Evolutionary conservation across 2,329 filamentous ascomycete species (phyloP).

Genomic region (Sclerotinia borealis): DNA sequence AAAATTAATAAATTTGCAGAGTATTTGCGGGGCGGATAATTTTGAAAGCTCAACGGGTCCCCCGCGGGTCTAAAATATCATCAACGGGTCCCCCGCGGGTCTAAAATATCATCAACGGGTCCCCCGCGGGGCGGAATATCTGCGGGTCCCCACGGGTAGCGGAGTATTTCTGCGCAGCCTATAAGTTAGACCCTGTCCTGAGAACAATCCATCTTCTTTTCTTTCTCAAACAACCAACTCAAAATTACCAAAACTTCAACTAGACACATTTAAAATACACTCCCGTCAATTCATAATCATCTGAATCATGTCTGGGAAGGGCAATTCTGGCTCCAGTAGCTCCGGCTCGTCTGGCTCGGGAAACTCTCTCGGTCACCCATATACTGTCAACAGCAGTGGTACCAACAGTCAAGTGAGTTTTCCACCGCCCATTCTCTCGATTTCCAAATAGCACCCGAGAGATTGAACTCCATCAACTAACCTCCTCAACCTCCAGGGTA

Average conservation of each 20-base stretch:
- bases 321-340: background rate
- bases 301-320: background rate
- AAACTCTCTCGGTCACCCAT: conserved; percentile 24
- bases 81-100: too few relatives aligned
- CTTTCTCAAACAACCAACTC: background rate
- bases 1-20: too few relatives aligned
- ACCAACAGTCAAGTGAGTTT: conserved; percentile 54
- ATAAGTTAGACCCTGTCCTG: background rate
- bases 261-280: too few relatives aligned
- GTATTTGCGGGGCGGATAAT: too few relatives aligned
- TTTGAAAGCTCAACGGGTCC: too few relatives aligned
- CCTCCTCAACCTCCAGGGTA: conserved; percentile 44
- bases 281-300: background rate
- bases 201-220: background rate
- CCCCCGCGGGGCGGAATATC: too few relatives aligned
- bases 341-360: background rate
- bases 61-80: too few relatives aligned
- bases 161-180: too few relatives aligned
- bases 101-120: too few relatives aligned
- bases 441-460: background rate
- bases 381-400: conserved; percentile 39
- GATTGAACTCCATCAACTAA: background rate
- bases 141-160: too few relatives aligned
- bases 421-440: background rate
- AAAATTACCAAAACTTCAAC: background rate